Percentiles rank a stretch among this genome's conserved stretches.
These are phyloP conservation scores for Solanum microdontum DNA, from an alignment of 257 asterid species.

Conservation along the genomic window DNA sequence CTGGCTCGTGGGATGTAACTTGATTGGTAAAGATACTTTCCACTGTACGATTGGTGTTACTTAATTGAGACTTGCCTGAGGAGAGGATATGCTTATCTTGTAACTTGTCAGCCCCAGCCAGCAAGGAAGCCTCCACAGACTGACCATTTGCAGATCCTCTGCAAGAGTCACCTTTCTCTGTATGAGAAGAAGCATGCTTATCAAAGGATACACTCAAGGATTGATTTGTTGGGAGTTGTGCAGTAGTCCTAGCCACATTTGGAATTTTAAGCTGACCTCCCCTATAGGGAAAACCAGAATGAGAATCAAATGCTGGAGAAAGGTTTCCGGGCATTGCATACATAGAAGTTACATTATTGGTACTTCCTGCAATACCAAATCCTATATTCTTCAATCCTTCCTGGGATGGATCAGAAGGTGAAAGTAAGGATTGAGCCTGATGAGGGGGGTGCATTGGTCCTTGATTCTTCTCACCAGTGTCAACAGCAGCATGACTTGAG, in stretches of 20 bases:
- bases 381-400: constrained; percentile 24
- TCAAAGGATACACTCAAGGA: constrained; percentile 21
- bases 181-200: constrained; percentile 17
- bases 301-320: constrained; percentile 20
- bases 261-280: constrained; percentile 42
- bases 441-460: constrained; percentile 18
- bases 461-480: constrained; percentile 32
- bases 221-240: constrained; percentile 29
- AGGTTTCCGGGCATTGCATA: constrained; percentile 32
- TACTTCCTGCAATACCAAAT: constrained; percentile 29
- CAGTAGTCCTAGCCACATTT: constrained; percentile 30
- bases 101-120: constrained; percentile 24
- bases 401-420: constrained; percentile 24
- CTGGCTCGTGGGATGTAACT: constrained; percentile 14
- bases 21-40: constrained; percentile 30
- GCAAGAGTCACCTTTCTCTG: constrained; percentile 28
- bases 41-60: constrained; percentile 17
- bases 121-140: constrained; percentile 27
- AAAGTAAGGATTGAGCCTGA: constrained; percentile 32
- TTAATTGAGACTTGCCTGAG: constrained; percentile 10
- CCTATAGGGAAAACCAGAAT: constrained; percentile 32
- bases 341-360: constrained; percentile 20
- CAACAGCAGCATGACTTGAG: constrained; percentile 29
- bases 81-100: background rate
- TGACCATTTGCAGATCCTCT: constrained; percentile 10